Percentiles rank a stretch among this genome's conserved stretches.
These are phyloP conservation scores for Paramecium tetraurelia DNA, from an alignment of 73 alveolate genomes.

Conservation along the genomic window DNA sequence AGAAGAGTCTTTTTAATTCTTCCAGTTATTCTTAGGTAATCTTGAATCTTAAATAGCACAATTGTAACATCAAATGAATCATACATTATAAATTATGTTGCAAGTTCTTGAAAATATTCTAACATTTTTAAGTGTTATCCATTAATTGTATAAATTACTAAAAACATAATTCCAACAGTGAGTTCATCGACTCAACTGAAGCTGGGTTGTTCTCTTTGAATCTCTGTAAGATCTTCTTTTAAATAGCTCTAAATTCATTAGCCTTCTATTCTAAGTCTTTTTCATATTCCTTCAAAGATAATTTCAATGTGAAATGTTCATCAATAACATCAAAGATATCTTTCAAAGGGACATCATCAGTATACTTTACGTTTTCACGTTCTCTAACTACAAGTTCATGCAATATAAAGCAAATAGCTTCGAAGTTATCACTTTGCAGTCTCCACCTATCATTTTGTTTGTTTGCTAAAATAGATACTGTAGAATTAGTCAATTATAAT, in stretches of 20 bases:
- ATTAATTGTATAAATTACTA: constrained; percentile 1
- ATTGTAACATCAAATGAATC: neutral
- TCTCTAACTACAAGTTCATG: neutral
- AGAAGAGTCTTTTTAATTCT: neutral
- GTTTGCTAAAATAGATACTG: constrained; percentile 13
- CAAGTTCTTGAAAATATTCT: neutral
- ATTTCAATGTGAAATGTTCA: constrained; percentile 7
- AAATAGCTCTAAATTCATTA: constrained; percentile 50
- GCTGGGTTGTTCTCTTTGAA: constrained; percentile 61
- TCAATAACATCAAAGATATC: constrained; percentile 54
- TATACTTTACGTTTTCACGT: neutral
- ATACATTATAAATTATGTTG: neutral
- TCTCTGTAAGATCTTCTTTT: constrained; percentile 51
- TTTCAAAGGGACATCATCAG: constrained; percentile 48
- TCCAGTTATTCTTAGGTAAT: neutral
- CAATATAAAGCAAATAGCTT: neutral
- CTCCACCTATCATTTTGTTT: constrained; percentile 58
- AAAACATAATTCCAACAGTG: constrained; percentile 14
- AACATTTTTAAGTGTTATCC: neutral
- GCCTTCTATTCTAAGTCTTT: constrained; percentile 59
- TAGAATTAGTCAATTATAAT: neutral
- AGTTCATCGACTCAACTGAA: constrained; percentile 32
- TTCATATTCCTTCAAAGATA: neutral
- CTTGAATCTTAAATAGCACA: neutral
- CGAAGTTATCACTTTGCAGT: constrained; percentile 47